Evolutionary conservation across 305 asterid species (phyloP), one percentile per base, ranked within the genome.

Genomic region (Solanum chacoense): DNA sequence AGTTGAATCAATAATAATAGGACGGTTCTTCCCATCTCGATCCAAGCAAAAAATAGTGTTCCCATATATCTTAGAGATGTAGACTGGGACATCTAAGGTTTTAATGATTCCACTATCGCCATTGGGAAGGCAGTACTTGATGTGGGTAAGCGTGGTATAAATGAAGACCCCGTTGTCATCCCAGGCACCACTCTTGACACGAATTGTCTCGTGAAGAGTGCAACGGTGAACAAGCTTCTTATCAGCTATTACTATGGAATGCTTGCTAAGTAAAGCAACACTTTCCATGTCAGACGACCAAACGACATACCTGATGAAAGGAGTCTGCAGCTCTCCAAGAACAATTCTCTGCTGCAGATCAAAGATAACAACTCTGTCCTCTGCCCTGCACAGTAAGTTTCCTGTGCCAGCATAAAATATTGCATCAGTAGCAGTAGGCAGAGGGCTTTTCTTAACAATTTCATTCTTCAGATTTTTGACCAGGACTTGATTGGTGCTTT

Each of bases 121-220:
- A 18, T 91, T 95, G 24, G 95, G 97, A 26, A 95, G 95, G 91
- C 97, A 94, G 90, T 95, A 95, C 90, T 94, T 95, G 89, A 95
- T 94, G 90, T 95, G 97, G 14, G 96, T 95, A 85, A 95, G 89
- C 22, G 98, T 95, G 6, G 98, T 94, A 72, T 95, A 95, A 28
- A 95, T 94, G 88, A 94, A 95, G 59, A 94, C 97, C 29, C 98
- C 98, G 88, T 94, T 94, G 85, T 94, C 98, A 90, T 95, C 96
- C 98, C 97, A 95, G 11, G 93, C 97, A 87, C 98, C 98, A 79
- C 96, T 94, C 92, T 95, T 95, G 90, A 95, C 97, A 77, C 97
- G 96, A 85, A 95, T 95, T 1, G 98, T 95, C 93, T 94, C 97
- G 36, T 94, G 98, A 89, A 95, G 94, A 13, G 96, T 95, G 93